Percentiles rank a stretch among this genome's conserved stretches.
phyloP scores from a whole-genome alignment of 179 eudicot genomes.

The Sideroxylon spinosum region DNA sequence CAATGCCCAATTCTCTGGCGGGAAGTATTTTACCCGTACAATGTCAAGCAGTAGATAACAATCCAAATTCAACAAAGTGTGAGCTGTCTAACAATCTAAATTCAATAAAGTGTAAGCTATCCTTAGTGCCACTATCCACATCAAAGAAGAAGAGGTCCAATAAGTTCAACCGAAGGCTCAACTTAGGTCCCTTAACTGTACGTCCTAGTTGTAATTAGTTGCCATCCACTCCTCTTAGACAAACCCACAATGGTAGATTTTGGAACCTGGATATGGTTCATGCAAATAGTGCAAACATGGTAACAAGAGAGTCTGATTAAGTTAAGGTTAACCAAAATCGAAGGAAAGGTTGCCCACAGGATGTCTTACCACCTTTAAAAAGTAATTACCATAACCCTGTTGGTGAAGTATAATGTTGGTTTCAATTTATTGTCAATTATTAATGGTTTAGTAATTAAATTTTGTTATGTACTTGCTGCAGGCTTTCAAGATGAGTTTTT shows the following conservation, averaged over 20 bases:
- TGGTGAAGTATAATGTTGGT: constrained; percentile 3
- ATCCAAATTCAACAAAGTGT: constrained; percentile 17
- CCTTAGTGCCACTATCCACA: background rate
- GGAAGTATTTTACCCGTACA: constrained; percentile 8
- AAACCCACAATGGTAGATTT: background rate
- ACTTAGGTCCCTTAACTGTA: background rate
- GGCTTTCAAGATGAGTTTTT: constrained; percentile 11
- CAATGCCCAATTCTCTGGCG: background rate
- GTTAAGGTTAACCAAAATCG: background rate
- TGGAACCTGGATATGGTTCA: background rate
- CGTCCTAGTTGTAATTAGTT: background rate
- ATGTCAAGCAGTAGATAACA: background rate
- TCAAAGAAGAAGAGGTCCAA: constrained; percentile 8
- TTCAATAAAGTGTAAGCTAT: background rate
- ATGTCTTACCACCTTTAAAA: background rate
- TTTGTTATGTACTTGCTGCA: background rate
- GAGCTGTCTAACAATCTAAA: no score
- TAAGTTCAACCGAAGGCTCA: background rate
- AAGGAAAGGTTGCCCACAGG: background rate
- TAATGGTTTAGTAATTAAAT: background rate
- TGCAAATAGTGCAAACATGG: background rate
- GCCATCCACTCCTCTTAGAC: background rate
- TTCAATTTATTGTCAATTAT: background rate
- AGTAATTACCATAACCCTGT: background rate
- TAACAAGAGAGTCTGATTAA: no score